These are phyloP conservation scores for Zygnema cylindricum DNA, from an alignment of 139 green algal genomes.

Conservation along the genomic window DNA sequence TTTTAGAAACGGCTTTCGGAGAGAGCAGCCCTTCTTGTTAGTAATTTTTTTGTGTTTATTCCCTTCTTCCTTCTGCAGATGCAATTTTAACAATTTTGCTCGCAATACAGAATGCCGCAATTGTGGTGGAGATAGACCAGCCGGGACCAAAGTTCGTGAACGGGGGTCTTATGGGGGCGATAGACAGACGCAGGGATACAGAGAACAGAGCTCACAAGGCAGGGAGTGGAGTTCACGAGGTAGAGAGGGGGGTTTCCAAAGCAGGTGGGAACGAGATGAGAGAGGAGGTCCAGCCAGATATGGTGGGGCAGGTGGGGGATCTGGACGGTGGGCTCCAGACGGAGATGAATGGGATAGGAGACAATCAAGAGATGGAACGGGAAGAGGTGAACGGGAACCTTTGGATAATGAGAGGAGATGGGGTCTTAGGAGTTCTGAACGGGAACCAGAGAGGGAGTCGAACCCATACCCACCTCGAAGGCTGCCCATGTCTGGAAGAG, in stretches of 20 bases:
- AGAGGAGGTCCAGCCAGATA: too few relatives aligned
- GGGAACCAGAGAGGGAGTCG: neutral
- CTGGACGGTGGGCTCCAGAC: neutral
- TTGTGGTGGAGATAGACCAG: neutral
- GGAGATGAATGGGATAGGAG: neutral
- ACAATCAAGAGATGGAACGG: neutral
- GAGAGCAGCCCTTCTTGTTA: too few relatives aligned
- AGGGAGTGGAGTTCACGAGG: neutral
- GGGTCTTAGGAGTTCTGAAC: neutral
- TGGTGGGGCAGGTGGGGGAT: neutral
- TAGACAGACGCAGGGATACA: neutral
- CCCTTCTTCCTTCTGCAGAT: neutral
- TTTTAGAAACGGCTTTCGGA: too few relatives aligned
- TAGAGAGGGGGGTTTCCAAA: too few relatives aligned
- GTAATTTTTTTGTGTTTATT: too few relatives aligned
- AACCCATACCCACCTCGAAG: neutral
- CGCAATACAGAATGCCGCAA: neutral
- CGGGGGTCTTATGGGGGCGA: neutral
- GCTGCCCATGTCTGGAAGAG: too few relatives aligned
- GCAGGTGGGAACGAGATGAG: neutral
- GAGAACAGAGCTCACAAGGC: neutral
- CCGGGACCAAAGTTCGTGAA: neutral
- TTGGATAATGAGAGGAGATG: neutral
- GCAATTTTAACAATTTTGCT: neutral
- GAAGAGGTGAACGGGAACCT: neutral